Base-by-base conservation (phyloP, 805 yeast genomes). In the Metschnikowia matae region DNA sequence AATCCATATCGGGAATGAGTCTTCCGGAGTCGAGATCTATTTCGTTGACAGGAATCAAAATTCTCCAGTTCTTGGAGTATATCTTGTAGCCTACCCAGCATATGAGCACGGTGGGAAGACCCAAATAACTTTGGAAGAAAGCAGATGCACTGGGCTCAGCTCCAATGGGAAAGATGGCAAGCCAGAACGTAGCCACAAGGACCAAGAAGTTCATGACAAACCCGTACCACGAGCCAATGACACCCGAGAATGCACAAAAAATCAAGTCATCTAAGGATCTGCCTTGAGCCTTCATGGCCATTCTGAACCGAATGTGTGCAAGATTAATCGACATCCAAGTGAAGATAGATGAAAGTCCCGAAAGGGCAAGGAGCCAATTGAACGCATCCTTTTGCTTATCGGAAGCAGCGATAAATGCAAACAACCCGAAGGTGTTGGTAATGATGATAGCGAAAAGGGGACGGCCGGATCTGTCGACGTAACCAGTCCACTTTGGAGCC, bases 231-330 rank as follows among this genome's bases (percentile, higher is more conserved):
- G 66, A 62, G 39, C 68, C 68, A 46, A 48, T 48, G 20, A 60
- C 50, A 33, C 81, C 83, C 8, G 81, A 80, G n/a, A 68, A 57
- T 33, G 85, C 70, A 44, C 66, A 65, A 65, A 75, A 84, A 1
- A 85, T 85, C 48, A 84, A 69, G 35, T 81, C 84, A 10, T 64
- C 69, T 26, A 70, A 49, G 3, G 71, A 53, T 49, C 76, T 66
- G 21, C 80, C 80, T 53, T 44, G 81, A 51, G 60, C 57, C 52
- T 65, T 68, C 66, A 73, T 67, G 6, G 73, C 75, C 10, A 56
- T 57, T 59, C 78, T 64, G 57, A 73, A 73, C 52, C 78, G 61
- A 44, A 71, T 61, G 51, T 72, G 77, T 26, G 76, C 70, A 26
- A 69, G 51, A 54, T 73, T 69, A 54, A 71, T 71, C 23, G 71